Evolutionary conservation across 306 rosid genomes (phyloP).

Genomic region (Citrullus mucosospermus): DNA sequence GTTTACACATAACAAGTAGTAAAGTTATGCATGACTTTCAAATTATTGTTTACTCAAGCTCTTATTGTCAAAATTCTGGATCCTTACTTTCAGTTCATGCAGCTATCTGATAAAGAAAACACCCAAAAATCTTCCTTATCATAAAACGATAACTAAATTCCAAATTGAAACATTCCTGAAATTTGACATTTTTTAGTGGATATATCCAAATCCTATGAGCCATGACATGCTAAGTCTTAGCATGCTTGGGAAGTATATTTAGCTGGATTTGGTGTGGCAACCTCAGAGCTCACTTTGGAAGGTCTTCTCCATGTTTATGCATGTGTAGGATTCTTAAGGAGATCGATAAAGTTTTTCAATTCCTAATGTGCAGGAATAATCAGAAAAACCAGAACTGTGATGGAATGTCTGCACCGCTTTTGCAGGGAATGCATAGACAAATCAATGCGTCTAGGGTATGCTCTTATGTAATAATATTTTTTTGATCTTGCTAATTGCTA

Average conservation of each 20-base stretch:
- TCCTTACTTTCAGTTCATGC: background rate
- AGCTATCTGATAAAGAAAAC: background rate
- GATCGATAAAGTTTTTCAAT: background rate
- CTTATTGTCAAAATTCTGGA: background rate
- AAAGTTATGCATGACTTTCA: background rate
- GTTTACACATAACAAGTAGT: background rate
- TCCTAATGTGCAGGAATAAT: conserved; percentile 52
- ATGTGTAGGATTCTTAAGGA: background rate
- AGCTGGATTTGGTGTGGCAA: background rate
- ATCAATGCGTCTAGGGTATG: conserved; percentile 77
- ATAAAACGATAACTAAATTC: background rate
- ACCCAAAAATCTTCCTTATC: background rate
- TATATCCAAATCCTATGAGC: background rate
- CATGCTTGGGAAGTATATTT: background rate
- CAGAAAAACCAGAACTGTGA: conserved; percentile 68
- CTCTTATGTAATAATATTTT: background rate
- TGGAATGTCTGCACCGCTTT: conserved; percentile 88
- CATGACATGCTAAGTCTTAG: background rate
- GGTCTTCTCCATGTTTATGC: background rate
- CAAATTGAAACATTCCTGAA: background rate
- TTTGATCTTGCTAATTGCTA: background rate
- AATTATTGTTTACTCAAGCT: background rate
- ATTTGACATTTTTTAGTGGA: background rate
- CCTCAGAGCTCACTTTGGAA: background rate
- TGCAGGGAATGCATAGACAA: conserved; percentile 89